phyloP scores from a whole-genome alignment of 1,139 yeast genomes.

The Kodamaea suecica region DNA sequence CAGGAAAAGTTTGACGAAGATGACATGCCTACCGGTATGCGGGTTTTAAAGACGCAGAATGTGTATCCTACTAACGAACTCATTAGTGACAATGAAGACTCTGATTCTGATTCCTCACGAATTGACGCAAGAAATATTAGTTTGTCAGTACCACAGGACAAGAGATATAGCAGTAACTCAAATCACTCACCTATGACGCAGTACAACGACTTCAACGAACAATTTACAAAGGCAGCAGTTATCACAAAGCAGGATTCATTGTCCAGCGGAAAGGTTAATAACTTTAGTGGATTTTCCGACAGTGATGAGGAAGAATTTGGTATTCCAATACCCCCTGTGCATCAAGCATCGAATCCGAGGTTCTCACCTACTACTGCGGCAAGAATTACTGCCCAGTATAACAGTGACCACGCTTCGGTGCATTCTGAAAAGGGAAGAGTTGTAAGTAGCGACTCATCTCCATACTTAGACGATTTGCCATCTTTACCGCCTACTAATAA shows the following conservation, averaged over 20 bases:
- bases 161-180: slow-evolving; percentile 35
- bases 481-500: slow-evolving; percentile 17
- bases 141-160: slow-evolving; percentile 27
- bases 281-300: slow-evolving; percentile 15
- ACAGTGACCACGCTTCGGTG: slow-evolving; percentile 20
- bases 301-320: slow-evolving; percentile 18
- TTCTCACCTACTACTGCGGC: slow-evolving; percentile 16
- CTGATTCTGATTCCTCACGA: slow-evolving; percentile 21
- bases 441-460: slow-evolving; percentile 19
- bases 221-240: slow-evolving; percentile 29
- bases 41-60: slow-evolving; percentile 24
- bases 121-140: slow-evolving; percentile 31
- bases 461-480: slow-evolving; percentile 19
- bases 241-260: neutral
- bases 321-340: slow-evolving; percentile 18
- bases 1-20: slow-evolving; percentile 36
- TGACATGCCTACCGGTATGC: slow-evolving; percentile 32
- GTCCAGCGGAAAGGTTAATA: slow-evolving; percentile 5
- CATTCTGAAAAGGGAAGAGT: slow-evolving; percentile 30
- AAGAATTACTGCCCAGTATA: slow-evolving; percentile 11
- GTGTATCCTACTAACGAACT: slow-evolving; percentile 39
- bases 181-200: slow-evolving; percentile 52
- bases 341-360: slow-evolving; percentile 5
- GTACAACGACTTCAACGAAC: slow-evolving; percentile 50
- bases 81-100: slow-evolving; percentile 34